Evolutionary conservation across 129 eudicot genomes (phyloP).

Genomic region (Deinandra increscens): DNA sequence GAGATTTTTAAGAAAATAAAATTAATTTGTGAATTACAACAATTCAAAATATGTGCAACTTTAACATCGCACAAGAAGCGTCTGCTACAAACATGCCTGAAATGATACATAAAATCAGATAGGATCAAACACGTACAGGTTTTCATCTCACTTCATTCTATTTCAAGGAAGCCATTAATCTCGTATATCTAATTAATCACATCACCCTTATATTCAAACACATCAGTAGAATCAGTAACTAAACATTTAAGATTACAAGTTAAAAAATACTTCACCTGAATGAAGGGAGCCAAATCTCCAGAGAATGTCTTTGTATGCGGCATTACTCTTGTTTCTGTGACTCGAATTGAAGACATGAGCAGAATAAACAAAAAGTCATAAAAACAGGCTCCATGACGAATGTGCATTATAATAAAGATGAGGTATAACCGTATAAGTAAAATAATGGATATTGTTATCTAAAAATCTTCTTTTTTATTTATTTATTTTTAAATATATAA

Average conservation of each 20-base stretch:
- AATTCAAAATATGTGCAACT: no score
- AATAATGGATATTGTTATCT: neutral
- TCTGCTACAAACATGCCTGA: conserved; percentile 1
- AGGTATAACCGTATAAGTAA: neutral
- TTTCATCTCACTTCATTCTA: neutral
- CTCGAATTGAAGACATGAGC: neutral
- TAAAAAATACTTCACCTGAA: conserved; percentile 13
- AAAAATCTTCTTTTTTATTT: neutral
- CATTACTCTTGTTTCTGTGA: conserved; percentile 13
- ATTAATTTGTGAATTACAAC: neutral
- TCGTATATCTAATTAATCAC: no score
- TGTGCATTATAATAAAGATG: neutral
- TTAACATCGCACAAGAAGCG: no score
- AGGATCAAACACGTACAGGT: neutral
- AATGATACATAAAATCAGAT: neutral
- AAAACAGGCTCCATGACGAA: neutral
- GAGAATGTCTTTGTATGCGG: conserved; percentile 11
- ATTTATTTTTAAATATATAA: neutral
- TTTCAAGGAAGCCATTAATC: no score
- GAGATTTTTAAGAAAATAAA: neutral
- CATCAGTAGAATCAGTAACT: neutral
- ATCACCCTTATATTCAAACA: no score
- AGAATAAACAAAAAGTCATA: conserved; percentile 1
- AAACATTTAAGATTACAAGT: neutral
- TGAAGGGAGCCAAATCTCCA: conserved; percentile 9